Evolutionary conservation across 1,284 basidiomycete genomes (phyloP).

Genomic region (Caloboletus firmus): DNA sequence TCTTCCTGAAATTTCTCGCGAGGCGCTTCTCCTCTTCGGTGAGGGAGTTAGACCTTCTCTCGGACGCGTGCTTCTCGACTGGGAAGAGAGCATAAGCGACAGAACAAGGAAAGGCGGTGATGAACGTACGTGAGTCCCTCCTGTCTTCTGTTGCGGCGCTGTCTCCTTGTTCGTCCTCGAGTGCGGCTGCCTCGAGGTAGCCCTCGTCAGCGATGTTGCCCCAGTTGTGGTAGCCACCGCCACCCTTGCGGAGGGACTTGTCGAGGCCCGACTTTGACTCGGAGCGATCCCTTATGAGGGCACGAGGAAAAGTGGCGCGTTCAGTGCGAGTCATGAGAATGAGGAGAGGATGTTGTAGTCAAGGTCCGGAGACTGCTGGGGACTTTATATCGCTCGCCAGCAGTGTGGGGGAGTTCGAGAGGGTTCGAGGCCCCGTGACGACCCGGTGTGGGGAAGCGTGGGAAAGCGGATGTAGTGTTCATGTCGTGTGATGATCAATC

Average conservation of each 20-base stretch:
- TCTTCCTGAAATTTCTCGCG: conserved; percentile 66
- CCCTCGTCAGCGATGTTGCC: conserved; percentile 68
- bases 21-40: conserved; percentile 66
- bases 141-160: conserved; percentile 37
- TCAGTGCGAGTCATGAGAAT: conserved; percentile 72
- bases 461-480: conserved; percentile 14
- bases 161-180: conserved; percentile 50
- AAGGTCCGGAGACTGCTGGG: not conserved
- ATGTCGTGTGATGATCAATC: conserved; percentile 5
- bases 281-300: conserved; percentile 75
- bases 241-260: conserved; percentile 74
- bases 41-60: conserved; percentile 42
- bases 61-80: conserved; percentile 21
- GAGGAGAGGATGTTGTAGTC: not conserved
- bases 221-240: conserved; percentile 83
- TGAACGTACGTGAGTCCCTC: conserved; percentile 27
- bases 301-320: conserved; percentile 71
- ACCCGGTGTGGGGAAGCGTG: conserved; percentile 33
- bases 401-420: not conserved
- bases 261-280: conserved; percentile 75
- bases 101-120: conserved; percentile 13
- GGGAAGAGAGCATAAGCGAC: conserved; percentile 6
- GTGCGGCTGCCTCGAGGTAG: conserved; percentile 53
- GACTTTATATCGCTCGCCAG: conserved; percentile 24
- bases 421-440: not conserved